A percentile compares a stretch with the other conserved stretches of the same genome.
These are phyloP conservation scores for Stemphylium beticola DNA, from an alignment of 2,329 filamentous ascomycete species.

Conservation along the genomic window DNA sequence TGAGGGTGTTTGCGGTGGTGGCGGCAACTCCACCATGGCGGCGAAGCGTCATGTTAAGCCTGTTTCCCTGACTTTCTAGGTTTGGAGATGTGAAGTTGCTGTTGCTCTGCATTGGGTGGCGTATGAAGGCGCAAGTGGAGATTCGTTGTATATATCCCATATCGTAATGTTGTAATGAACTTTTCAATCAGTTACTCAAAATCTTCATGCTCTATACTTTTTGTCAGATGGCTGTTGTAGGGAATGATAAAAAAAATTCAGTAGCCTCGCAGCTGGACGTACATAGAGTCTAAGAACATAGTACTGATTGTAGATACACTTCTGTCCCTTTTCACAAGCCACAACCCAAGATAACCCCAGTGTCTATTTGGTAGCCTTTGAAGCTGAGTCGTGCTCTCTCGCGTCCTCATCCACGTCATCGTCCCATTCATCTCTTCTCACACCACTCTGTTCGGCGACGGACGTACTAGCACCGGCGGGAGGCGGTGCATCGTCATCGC, in stretches of 20 bases:
- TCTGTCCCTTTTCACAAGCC: background rate
- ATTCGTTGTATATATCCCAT: background rate
- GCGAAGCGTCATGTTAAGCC: background rate
- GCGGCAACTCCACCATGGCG: background rate
- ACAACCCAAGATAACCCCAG: background rate
- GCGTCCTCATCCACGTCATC: slow-evolving; percentile 47
- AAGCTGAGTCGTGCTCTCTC: slow-evolving; percentile 31
- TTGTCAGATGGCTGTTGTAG: background rate
- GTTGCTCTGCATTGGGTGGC: too few relatives aligned
- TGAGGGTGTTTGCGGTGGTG: slow-evolving; percentile 16
- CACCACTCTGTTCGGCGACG: slow-evolving; percentile 34
- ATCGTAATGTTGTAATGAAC: background rate
- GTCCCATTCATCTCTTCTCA: slow-evolving; percentile 49
- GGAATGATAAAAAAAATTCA: too few relatives aligned
- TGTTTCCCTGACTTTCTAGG: background rate
- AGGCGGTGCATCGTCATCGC: slow-evolving; percentile 49
- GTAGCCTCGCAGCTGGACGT: too few relatives aligned
- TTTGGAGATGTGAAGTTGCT: background rate
- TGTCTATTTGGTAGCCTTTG: slow-evolving; percentile 19
- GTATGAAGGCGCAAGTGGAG: background rate
- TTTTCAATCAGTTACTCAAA: background rate
- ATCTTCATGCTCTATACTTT: too few relatives aligned
- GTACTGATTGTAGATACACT: too few relatives aligned
- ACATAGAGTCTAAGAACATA: too few relatives aligned
- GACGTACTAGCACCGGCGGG: slow-evolving; percentile 15